phyloP scores from a whole-genome alignment of 441 rosid species.

The Syzygium syzygioides region DNA sequence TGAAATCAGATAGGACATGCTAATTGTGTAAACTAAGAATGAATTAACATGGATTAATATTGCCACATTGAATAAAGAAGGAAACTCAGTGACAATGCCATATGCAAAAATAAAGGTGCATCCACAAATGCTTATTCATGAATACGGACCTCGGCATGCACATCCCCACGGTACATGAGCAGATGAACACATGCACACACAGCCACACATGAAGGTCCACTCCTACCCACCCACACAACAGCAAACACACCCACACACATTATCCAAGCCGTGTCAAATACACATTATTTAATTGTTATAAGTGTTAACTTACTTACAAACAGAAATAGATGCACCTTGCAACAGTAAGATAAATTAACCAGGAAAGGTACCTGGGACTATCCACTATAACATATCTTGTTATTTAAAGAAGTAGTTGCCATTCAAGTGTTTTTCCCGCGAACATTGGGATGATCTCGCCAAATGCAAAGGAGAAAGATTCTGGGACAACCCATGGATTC shows the following conservation, averaged over 20 bases:
- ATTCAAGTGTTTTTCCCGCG: constrained; percentile 77
- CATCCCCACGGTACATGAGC: background rate
- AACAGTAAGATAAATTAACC: background rate
- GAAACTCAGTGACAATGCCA: background rate
- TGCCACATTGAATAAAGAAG: background rate
- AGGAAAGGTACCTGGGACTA: background rate
- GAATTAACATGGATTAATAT: background rate
- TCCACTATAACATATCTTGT: background rate
- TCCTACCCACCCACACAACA: background rate
- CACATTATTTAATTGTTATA: background rate
- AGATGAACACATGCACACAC: background rate
- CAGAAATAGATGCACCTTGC: background rate
- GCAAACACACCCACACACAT: background rate
- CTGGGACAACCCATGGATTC: constrained; percentile 69
- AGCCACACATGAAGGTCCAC: background rate
- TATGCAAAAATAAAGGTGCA: background rate
- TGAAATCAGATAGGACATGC: background rate
- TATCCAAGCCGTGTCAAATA: background rate
- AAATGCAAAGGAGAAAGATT: constrained; percentile 50
- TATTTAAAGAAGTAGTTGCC: constrained; percentile 33
- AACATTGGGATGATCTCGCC: constrained; percentile 86
- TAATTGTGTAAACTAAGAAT: background rate
- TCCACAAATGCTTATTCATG: background rate
- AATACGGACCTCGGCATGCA: background rate
- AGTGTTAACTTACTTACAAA: background rate